These are phyloP conservation scores for Leishmania turanica DNA, from an alignment of 208 protist species.

Conservation along the genomic window DNA sequence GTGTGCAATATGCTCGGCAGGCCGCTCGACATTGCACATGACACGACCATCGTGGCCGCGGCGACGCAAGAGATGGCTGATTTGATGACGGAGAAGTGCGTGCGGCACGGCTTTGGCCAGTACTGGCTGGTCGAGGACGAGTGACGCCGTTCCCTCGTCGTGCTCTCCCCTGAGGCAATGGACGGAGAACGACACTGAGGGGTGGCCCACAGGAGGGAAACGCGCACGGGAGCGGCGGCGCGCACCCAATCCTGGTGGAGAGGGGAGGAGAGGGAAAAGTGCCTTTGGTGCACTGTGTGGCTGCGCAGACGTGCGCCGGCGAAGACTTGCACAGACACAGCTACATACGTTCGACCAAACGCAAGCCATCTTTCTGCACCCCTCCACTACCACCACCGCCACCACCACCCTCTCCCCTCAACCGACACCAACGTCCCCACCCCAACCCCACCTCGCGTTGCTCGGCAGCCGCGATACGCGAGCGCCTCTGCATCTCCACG, in stretches of 20 bases:
- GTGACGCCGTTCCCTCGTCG: neutral
- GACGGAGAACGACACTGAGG: neutral
- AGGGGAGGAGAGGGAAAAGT: neutral
- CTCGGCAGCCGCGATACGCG: too few relatives aligned
- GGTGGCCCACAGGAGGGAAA: neutral
- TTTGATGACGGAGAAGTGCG: constrained; percentile 33
- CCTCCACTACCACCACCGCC: too few relatives aligned
- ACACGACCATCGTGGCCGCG: constrained; percentile 56
- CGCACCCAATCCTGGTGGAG: neutral
- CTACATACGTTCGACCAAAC: neutral
- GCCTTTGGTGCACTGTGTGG: neutral
- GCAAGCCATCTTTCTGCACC: too few relatives aligned
- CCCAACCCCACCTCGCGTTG: too few relatives aligned
- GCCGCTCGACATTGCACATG: constrained; percentile 48
- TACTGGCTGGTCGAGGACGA: constrained; percentile 38
- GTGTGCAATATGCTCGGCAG: constrained; percentile 59
- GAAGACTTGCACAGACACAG: too few relatives aligned
- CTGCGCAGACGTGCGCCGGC: neutral
- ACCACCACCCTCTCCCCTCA: too few relatives aligned
- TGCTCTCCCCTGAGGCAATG: neutral
- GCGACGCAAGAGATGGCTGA: constrained; percentile 42
- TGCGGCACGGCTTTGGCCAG: constrained; percentile 36
- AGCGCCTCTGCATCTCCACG: too few relatives aligned
- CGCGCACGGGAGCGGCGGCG: neutral
- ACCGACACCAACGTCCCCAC: too few relatives aligned